Evolutionary conservation across 352 stramenopile genomes (phyloP).

Genomic region (Sclerospora graminicola): DNA sequence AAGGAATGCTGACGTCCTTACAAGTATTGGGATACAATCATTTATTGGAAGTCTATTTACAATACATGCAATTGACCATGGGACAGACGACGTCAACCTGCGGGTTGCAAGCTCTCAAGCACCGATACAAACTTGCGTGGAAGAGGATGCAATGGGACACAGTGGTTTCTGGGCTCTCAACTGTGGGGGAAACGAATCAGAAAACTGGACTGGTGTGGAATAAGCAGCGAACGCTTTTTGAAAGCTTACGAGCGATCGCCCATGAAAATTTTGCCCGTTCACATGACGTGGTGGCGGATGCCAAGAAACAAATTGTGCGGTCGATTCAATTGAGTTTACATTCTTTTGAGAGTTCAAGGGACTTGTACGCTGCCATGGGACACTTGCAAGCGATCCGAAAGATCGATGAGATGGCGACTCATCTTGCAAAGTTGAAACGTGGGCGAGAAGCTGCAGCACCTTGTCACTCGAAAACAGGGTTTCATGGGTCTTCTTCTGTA

Average conservation of each 20-base stretch:
- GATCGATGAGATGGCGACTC: slow-evolving; percentile 37
- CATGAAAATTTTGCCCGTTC: slow-evolving; percentile 39
- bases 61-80: slow-evolving; percentile 15
- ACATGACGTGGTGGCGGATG: slow-evolving; percentile 17
- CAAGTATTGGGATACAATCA: slow-evolving; percentile 65
- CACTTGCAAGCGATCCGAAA: slow-evolving; percentile 49
- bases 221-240: slow-evolving; percentile 36
- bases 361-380: slow-evolving; percentile 43
- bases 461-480: too few relatives aligned
- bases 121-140: slow-evolving; percentile 75
- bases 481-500: too few relatives aligned
- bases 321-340: slow-evolving; percentile 48
- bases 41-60: slow-evolving; percentile 49
- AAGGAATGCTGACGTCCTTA: slow-evolving; percentile 54
- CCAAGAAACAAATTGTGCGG: slow-evolving; percentile 42
- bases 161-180: slow-evolving; percentile 19
- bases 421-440: slow-evolving; percentile 1
- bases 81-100: background rate
- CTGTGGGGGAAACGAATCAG: background rate
- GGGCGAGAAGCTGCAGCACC: too few relatives aligned
- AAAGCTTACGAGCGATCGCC: slow-evolving; percentile 44
- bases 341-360: slow-evolving; percentile 56
- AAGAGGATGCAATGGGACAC: slow-evolving; percentile 67
- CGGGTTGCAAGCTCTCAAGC: slow-evolving; percentile 23
- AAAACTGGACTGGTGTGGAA: too few relatives aligned